Evolutionary conservation across 306 rosid species (phyloP).

Genomic region (Luffa aegyptiaca): DNA sequence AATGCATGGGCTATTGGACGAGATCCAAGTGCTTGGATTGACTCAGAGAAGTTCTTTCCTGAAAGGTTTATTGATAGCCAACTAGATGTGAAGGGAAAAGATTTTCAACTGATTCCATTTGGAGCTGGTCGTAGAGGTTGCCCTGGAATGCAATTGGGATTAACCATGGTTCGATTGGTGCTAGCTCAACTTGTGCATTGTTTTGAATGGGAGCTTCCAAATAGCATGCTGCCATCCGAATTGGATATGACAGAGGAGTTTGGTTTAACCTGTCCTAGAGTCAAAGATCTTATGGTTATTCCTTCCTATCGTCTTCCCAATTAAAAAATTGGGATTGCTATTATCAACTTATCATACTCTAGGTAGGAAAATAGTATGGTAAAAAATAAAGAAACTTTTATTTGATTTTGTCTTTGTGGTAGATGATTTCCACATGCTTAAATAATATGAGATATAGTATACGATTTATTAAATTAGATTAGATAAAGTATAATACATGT

Average conservation of each 20-base stretch:
- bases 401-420: too few species aligned
- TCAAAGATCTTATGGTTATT: neutral
- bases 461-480: too few species aligned
- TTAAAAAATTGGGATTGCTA: too few species aligned
- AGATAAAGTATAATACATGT: too few species aligned
- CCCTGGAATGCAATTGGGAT: neutral
- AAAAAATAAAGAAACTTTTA: too few species aligned
- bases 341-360: too few species aligned
- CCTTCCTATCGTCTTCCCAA: neutral
- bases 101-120: neutral
- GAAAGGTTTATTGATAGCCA: neutral
- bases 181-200: neutral
- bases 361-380: too few species aligned
- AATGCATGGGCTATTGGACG: neutral
- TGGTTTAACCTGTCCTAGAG: neutral
- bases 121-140: neutral
- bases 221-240: neutral
- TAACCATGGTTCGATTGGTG: neutral
- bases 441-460: too few species aligned
- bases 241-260: neutral
- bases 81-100: neutral
- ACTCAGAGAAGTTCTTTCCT: neutral
- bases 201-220: neutral
- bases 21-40: neutral
- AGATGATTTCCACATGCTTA: too few species aligned